Evolutionary conservation across 305 asterid genomes (phyloP), one percentile per base, ranked within the genome.

Genomic region (Fraxinus paxiana): DNA sequence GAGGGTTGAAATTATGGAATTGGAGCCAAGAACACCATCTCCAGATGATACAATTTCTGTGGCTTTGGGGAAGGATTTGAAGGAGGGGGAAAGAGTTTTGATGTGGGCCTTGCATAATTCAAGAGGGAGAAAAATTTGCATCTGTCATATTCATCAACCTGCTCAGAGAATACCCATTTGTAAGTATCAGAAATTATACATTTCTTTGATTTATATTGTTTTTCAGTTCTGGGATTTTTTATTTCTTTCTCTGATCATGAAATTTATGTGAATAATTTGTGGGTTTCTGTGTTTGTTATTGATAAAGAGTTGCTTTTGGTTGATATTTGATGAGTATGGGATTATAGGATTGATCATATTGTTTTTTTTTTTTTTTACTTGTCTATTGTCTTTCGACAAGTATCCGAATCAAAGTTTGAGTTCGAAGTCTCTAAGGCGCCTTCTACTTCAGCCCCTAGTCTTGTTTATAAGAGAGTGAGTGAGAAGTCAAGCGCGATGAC

Each of bases 91-190:
- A 77, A 54, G 83, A 22, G 74, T 87, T 81, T 26, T 95, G 59
- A 22, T 34, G 82, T 95, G 97, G 98, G 96, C 98, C 24, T 75
- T 93, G 89, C 88, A 81, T 77, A 90, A 92, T 77, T 91, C 85
- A 2, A 86, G 90, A 79, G 94, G 94, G 83, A 93, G 73, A 83
- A 86, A 76, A 51, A 85, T 89, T 77, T 87, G 92, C 82, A 71
- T 95, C 24, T 89, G 91, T 82, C 98, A 93, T 87, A 92, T 93
- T 89, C 98, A 95, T 83, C 92, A 90, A 73, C 97, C 95, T 56
- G 92, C 98, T 83, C 92, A 86, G 87, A 92, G 84, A 83, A 91
- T 93, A 48, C 87, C 92, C 65, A 85, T 91, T 84, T 85, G 98
- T 95, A 84, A 85, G 91, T 89, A 46, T 61, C 7, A 12, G 13